A percentile compares a stretch with the other conserved stretches of the same genome.
Conservation (phyloP, 202 grass and related monocot species). For the Schoenoplectus triqueter region DNA sequence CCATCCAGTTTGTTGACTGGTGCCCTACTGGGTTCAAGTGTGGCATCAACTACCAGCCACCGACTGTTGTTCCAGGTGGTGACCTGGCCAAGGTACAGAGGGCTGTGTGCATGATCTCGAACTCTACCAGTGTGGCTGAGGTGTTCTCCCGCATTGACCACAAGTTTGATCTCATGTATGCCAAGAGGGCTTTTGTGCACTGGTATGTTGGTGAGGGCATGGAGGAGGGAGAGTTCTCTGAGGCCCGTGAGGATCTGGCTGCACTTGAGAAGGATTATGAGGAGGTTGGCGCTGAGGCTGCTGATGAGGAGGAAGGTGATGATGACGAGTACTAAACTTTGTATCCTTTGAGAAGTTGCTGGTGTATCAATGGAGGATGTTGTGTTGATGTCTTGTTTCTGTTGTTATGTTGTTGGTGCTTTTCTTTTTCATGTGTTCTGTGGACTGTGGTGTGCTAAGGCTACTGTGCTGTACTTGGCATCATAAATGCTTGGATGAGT, state of each 20-base stretch:
- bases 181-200: slow-evolving; percentile 85
- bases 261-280: slow-evolving; percentile 84
- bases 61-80: slow-evolving; percentile 66
- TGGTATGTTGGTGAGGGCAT: slow-evolving; percentile 89
- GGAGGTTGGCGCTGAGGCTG: slow-evolving; percentile 73
- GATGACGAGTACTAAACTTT: slow-evolving; percentile 66
- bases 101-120: slow-evolving; percentile 89
- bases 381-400: background rate
- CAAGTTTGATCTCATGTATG: slow-evolving; percentile 88
- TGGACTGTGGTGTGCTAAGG: background rate
- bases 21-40: slow-evolving; percentile 90
- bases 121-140: slow-evolving; percentile 84
- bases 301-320: slow-evolving; percentile 62
- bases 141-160: slow-evolving; percentile 90
- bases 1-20: slow-evolving; percentile 84
- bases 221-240: slow-evolving; percentile 90
- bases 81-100: slow-evolving; percentile 88
- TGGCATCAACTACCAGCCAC: slow-evolving; percentile 88
- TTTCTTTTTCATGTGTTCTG: background rate
- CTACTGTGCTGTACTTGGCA: background rate
- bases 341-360: background rate
- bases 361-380: too few relatives aligned
- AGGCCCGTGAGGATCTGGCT: slow-evolving; percentile 86
- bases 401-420: background rate
- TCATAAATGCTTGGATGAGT: background rate